Evolutionary conservation across 345 rosid genomes (phyloP).

Genomic region (Eucalyptus cladocalyx): DNA sequence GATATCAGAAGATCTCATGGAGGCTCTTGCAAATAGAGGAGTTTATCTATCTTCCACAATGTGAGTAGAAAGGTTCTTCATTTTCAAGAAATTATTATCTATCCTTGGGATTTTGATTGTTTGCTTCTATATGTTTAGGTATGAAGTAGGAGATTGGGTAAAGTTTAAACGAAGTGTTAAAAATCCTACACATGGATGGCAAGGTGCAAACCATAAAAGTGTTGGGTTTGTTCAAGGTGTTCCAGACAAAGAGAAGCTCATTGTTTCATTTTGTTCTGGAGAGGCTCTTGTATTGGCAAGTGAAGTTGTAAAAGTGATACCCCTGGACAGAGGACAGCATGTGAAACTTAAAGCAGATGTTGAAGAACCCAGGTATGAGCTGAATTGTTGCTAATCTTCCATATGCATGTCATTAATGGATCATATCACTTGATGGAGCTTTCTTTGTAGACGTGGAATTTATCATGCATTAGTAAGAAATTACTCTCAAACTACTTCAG

Average conservation of each 20-base stretch:
- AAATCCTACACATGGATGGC: conserved; percentile 82
- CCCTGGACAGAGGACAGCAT: conserved; percentile 93
- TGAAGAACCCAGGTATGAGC: conserved; percentile 82
- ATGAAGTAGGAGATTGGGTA: conserved; percentile 95
- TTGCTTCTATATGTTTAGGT: conserved; percentile 20
- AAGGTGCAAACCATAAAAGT: conserved; percentile 79
- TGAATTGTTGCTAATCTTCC: neutral
- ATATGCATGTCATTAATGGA: neutral
- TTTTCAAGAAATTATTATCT: neutral
- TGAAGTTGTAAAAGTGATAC: conserved; percentile 86
- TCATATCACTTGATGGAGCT: neutral
- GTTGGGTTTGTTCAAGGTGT: conserved; percentile 94
- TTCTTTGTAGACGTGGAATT: neutral
- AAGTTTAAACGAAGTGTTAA: conserved; percentile 74
- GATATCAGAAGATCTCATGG: conserved; percentile 97
- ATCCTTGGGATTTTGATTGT: neutral
- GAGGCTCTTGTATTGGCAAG: conserved; percentile 72
- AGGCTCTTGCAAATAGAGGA: conserved; percentile 66
- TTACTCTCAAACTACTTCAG: neutral
- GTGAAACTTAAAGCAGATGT: conserved; percentile 72
- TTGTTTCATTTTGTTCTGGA: conserved; percentile 85
- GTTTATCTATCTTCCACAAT: conserved; percentile 79
- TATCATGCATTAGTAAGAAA: neutral
- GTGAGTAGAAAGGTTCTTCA: conserved; percentile 33
- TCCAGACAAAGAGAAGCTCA: conserved; percentile 57